A percentile compares a stretch with the other conserved stretches of the same genome.
These are phyloP conservation scores for Cryptomeria japonica DNA, from an alignment of 75 land plant species.

Conservation along the genomic window DNA sequence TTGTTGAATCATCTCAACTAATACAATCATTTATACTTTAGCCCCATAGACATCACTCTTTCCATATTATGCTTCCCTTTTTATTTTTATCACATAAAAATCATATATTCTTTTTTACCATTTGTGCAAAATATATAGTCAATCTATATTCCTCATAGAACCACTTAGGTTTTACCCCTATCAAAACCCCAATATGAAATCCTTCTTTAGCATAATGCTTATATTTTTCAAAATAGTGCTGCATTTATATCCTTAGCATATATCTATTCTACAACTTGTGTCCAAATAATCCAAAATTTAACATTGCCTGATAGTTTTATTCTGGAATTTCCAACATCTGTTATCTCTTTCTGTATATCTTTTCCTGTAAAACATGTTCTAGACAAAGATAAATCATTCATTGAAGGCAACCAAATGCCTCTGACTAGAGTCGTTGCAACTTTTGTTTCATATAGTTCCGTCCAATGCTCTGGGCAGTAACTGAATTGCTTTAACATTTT, in stretches of 20 bases:
- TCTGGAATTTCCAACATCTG: background rate
- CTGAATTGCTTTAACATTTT: conserved; percentile 4
- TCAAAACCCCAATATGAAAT: too few species aligned
- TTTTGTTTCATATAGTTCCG: conserved; percentile 12
- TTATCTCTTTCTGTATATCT: conserved; percentile 6
- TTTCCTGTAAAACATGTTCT: conserved; percentile 40
- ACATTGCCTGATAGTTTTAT: background rate
- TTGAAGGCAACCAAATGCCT: conserved; percentile 43
- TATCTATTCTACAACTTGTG: conserved; percentile 51
- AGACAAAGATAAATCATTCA: conserved; percentile 43
- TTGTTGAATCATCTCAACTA: too few species aligned
- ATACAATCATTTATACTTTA: too few species aligned
- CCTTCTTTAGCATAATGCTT: too few species aligned
- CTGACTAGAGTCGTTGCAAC: conserved; percentile 42
- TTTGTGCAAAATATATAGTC: too few species aligned
- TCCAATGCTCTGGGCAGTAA: conserved; percentile 18
- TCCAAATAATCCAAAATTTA: conserved; percentile 54
- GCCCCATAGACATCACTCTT: too few species aligned
- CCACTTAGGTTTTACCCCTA: too few species aligned
- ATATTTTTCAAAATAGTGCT: too few species aligned
- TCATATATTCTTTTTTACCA: too few species aligned
- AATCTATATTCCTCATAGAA: too few species aligned
- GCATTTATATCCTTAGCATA: conserved; percentile 61
- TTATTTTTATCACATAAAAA: too few species aligned
- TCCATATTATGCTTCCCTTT: too few species aligned